Percentiles rank a stretch among this genome's conserved stretches.
Conservation (phyloP, 2,329 filamentous ascomycete species). For the Magnaporthiopsis rhizophila region DNA sequence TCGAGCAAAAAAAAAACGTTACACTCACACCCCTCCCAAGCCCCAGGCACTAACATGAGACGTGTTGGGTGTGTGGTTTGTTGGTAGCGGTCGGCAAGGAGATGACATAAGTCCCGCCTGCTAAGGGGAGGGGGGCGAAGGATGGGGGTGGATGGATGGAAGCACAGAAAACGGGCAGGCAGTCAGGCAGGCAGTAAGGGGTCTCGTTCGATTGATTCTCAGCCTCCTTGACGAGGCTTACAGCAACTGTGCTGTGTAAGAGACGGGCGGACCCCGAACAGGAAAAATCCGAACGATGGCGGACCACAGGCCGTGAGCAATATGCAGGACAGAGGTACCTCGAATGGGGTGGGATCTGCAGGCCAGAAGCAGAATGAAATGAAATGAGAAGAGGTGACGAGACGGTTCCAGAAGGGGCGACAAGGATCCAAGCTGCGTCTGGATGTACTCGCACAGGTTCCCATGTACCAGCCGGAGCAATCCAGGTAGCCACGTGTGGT, state of each 20-base stretch:
- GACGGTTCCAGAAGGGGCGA: no score
- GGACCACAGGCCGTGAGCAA: background rate
- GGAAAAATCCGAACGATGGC: background rate
- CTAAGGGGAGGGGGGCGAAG: background rate
- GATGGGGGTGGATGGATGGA: background rate
- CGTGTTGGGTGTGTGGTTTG: background rate
- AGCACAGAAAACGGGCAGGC: background rate
- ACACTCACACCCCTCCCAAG: background rate
- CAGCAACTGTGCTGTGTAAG: background rate
- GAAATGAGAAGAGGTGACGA: background rate
- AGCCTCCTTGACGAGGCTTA: slow-evolving; percentile 4
- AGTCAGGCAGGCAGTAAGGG: background rate
- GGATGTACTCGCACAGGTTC: background rate
- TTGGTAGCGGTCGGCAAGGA: background rate
- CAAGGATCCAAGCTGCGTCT: background rate
- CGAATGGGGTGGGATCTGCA: background rate
- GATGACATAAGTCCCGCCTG: slow-evolving; percentile 5
- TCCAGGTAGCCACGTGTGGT: background rate
- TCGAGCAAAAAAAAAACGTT: background rate
- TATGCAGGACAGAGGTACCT: background rate
- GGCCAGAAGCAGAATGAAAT: background rate
- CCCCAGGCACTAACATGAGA: background rate
- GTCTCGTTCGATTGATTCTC: background rate
- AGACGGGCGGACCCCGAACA: background rate
- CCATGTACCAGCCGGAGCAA: background rate